These are phyloP conservation scores for Russula sp. DNA, from an alignment of 768 basidiomycete genomes.

Conservation along the genomic window DNA sequence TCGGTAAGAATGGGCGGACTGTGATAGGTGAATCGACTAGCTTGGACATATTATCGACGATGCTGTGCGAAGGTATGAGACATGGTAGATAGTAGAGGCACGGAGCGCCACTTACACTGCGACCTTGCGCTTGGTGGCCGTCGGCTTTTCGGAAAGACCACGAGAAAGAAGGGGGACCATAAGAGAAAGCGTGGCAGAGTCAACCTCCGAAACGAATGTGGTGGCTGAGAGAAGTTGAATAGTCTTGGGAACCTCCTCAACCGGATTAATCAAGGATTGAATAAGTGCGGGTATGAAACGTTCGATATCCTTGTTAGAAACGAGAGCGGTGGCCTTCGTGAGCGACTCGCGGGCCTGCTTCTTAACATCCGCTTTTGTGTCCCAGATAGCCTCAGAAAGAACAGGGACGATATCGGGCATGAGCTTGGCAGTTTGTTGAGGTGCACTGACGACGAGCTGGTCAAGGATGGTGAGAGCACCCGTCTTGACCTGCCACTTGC, in stretches of 20 bases:
- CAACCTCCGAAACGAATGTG: constrained; percentile 99
- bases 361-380: constrained; percentile 98
- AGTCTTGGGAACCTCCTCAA: constrained; percentile 97
- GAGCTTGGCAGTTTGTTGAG: constrained; percentile 76
- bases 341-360: constrained; percentile 94
- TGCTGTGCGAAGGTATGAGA: constrained; percentile 42
- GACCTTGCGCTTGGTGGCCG: constrained; percentile 95
- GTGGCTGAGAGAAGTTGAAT: constrained; percentile 94
- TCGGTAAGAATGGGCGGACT: constrained; percentile 95
- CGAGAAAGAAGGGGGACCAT: constrained; percentile 95
- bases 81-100: constrained; percentile 3
- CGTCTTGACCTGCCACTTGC: constrained; percentile 97
- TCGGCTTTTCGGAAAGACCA: constrained; percentile 91
- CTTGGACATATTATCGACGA: constrained; percentile 98
- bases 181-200: constrained; percentile 91
- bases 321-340: constrained; percentile 87
- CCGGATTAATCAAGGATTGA: constrained; percentile 96
- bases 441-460: constrained; percentile 80
- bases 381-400: constrained; percentile 95
- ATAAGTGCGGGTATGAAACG: constrained; percentile 96
- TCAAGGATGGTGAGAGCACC: constrained; percentile 78
- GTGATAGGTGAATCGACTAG: constrained; percentile 93
- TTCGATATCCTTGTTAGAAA: constrained; percentile 98
- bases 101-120: constrained; percentile 65
- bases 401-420: constrained; percentile 95